These are phyloP conservation scores for Phlebiopsis flavidoalba DNA, from an alignment of 768 basidiomycete species.

Conservation along the genomic window DNA sequence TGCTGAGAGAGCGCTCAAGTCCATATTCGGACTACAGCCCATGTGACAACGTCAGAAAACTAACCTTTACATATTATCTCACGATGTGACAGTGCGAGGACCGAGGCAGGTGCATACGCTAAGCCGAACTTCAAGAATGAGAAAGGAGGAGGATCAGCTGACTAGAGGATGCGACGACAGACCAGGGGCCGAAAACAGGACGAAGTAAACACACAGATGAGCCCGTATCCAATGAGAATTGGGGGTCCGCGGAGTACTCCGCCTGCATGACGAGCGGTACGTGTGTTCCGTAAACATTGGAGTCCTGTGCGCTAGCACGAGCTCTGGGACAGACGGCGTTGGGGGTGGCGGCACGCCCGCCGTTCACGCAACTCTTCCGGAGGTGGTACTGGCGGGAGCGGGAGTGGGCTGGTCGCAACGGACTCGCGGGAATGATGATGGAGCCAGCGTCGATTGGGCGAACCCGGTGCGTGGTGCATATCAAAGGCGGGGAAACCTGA, in stretches of 20 bases:
- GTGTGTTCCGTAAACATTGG: not conserved
- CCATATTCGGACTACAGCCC: not conserved
- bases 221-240: constrained; percentile 64
- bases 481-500: constrained; percentile 15
- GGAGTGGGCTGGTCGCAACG: constrained; percentile 4
- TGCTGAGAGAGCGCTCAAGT: not conserved
- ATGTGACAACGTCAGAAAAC: not conserved
- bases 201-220: constrained; percentile 68
- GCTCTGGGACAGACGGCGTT: not conserved
- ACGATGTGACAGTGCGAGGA: too few species aligned
- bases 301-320: constrained; percentile 1
- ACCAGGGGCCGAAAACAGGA: constrained; percentile 61
- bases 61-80: not conserved
- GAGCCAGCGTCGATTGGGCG: constrained; percentile 18
- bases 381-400: constrained; percentile 2
- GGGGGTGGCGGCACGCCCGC: not conserved
- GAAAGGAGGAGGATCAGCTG: not conserved
- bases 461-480: constrained; percentile 19
- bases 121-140: not conserved
- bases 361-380: not conserved
- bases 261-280: not conserved
- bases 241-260: constrained; percentile 39
- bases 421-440: constrained; percentile 13
- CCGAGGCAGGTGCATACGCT: too few species aligned
- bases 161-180: constrained; percentile 49